These are phyloP conservation scores for Penicillium sclerotigenum DNA, from an alignment of 2,329 filamentous ascomycete species.

Conservation along the genomic window DNA sequence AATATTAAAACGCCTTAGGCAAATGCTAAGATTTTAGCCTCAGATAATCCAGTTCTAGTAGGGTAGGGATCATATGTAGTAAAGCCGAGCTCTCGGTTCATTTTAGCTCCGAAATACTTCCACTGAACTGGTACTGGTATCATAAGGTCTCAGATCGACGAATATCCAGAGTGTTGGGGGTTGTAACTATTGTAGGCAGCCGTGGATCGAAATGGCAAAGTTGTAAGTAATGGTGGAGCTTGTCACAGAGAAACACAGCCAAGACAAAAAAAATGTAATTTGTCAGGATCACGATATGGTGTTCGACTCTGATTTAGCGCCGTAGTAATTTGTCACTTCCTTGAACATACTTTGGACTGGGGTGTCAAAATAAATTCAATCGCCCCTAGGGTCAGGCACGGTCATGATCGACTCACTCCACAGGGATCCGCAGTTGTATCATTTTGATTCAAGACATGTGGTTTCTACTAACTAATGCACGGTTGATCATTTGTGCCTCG, in stretches of 20 bases:
- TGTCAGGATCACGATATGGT: not conserved
- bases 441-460: not conserved
- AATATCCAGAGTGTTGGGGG: not conserved
- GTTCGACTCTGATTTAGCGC: not conserved
- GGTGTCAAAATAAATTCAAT: not conserved
- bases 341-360: not conserved
- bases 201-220: not conserved
- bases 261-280: not conserved
- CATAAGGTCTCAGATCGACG: not conserved
- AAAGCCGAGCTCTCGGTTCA: not conserved
- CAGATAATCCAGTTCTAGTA: not conserved
- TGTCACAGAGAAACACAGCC: not conserved
- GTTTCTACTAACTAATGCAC: not conserved
- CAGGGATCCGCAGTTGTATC: conserved; percentile 4
- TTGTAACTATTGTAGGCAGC: not conserved
- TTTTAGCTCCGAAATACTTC: not conserved
- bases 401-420: conserved; percentile 2
- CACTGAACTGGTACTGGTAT: not conserved
- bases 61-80: not conserved
- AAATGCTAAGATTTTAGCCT: not conserved
- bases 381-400: not conserved
- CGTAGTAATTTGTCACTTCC: not conserved
- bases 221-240: conserved; percentile 5
- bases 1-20: not conserved
- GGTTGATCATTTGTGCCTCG: not conserved